Conservation (phyloP, 73 alveolate species). For the Symbiodinium natans region DNA sequence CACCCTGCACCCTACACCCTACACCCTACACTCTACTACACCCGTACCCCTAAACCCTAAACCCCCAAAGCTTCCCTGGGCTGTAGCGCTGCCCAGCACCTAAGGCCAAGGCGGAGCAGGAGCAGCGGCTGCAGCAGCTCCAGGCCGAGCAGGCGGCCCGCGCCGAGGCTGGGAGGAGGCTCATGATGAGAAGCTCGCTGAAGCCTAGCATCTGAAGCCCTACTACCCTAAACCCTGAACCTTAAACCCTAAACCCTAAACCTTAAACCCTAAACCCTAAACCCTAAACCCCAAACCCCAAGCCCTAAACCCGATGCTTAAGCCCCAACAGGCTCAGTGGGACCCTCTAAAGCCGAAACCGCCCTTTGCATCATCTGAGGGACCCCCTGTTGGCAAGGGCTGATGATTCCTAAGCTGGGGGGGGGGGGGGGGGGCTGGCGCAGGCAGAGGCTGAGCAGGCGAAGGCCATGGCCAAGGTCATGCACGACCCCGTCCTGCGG, state of each 20-base stretch:
- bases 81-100: too few relatives aligned
- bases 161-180: background rate
- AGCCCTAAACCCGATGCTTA: background rate
- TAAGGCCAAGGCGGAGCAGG: background rate
- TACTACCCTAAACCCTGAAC: too few relatives aligned
- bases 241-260: background rate
- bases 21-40: too few relatives aligned
- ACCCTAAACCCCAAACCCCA: background rate
- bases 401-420: too few relatives aligned
- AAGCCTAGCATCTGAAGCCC: too few relatives aligned
- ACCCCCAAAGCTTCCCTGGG: background rate
- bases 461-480: slow-evolving; percentile 14
- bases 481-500: slow-evolving; percentile 41
- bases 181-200: too few relatives aligned
- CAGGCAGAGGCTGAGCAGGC: slow-evolving; percentile 52
- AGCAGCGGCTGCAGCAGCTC: background rate
- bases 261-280: background rate
- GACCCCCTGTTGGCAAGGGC: too few relatives aligned
- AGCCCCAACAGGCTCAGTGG: background rate
- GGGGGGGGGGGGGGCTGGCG: background rate
- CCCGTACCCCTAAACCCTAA: too few relatives aligned
- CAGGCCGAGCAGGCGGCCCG: background rate
- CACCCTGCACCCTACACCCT: too few relatives aligned
- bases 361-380: too few relatives aligned
- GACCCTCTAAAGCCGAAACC: too few relatives aligned